phyloP scores from a whole-genome alignment of 805 yeast species.

The Wickerhamiella lipophila region DNA sequence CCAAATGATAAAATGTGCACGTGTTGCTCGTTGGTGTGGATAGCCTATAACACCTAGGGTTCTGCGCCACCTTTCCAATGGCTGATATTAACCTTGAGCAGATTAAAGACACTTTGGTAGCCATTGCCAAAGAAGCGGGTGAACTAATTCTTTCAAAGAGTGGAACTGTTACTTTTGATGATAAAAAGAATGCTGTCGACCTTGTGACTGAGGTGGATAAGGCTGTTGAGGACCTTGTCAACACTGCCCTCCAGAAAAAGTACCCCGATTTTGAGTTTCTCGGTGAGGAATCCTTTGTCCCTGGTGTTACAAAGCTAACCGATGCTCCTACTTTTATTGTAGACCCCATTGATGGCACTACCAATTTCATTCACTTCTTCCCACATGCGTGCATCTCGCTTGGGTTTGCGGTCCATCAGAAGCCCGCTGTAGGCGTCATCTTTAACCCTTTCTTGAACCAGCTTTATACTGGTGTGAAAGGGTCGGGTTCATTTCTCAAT shows the following conservation, averaged over 20 bases:
- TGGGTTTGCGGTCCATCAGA: constrained; percentile 39
- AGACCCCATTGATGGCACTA: constrained; percentile 56
- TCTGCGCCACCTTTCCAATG: background rate
- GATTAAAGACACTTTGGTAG: constrained; percentile 31
- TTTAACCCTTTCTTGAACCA: constrained; percentile 46
- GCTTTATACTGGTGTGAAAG: constrained; percentile 42
- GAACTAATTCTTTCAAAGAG: constrained; percentile 37
- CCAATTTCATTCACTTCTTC: constrained; percentile 50
- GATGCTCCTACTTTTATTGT: constrained; percentile 50
- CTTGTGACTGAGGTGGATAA: constrained; percentile 51
- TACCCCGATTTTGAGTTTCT: constrained; percentile 43
- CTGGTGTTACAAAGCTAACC: constrained; percentile 36
- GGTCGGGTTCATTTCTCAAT: constrained; percentile 44
- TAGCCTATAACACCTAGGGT: too few relatives aligned
- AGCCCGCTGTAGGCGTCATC: constrained; percentile 52
- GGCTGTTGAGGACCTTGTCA: constrained; percentile 38
- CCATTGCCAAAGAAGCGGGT: constrained; percentile 37
- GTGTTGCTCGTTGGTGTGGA: too few relatives aligned
- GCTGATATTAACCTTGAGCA: constrained; percentile 24
- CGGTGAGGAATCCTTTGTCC: constrained; percentile 48
- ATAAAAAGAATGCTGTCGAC: constrained; percentile 49
- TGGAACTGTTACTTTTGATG: constrained; percentile 39
- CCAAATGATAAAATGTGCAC: too few relatives aligned
- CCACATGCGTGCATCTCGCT: constrained; percentile 52
- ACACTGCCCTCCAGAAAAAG: constrained; percentile 23